phyloP scores from a whole-genome alignment of 2,329 filamentous ascomycete genomes.

The Ophiostoma pallidulum region DNA sequence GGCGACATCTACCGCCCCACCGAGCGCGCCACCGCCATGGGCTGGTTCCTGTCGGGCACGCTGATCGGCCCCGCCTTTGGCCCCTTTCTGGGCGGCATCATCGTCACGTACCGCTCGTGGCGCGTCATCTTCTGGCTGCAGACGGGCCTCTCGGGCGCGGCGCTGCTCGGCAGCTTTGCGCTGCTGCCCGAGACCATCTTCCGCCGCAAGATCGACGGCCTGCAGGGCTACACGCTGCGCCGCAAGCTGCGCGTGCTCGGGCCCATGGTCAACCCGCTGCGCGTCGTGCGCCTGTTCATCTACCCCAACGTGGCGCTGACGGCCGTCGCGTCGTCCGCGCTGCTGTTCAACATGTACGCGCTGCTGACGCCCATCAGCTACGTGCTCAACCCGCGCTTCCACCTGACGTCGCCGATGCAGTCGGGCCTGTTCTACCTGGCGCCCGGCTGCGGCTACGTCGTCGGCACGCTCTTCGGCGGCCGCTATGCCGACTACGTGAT shows the following conservation, averaged over 20 bases:
- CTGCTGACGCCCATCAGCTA: constrained; percentile 60
- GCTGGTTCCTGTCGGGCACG: constrained; percentile 58
- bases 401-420: constrained; percentile 52
- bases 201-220: constrained; percentile 43
- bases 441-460: constrained; percentile 56
- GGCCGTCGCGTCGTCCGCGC: constrained; percentile 46
- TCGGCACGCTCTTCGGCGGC: constrained; percentile 58
- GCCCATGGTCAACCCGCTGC: constrained; percentile 50
- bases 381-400: constrained; percentile 60
- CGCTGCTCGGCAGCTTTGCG: constrained; percentile 45
- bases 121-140: constrained; percentile 64
- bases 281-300: constrained; percentile 46
- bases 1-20: constrained; percentile 48
- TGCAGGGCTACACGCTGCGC: constrained; percentile 36
- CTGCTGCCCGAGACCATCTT: constrained; percentile 62
- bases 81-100: constrained; percentile 56
- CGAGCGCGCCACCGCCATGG: constrained; percentile 55
- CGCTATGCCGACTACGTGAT: constrained; percentile 58
- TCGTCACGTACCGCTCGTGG: constrained; percentile 59
- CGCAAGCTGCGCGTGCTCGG: constrained; percentile 42
- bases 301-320: constrained; percentile 56
- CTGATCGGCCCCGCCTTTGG: constrained; percentile 57
- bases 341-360: constrained; percentile 65
- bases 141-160: constrained; percentile 48
- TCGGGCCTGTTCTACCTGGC: constrained; percentile 62